phyloP scores from a whole-genome alignment of 495 filamentous ascomycete genomes.

The Talaromyces nanjingensis region DNA sequence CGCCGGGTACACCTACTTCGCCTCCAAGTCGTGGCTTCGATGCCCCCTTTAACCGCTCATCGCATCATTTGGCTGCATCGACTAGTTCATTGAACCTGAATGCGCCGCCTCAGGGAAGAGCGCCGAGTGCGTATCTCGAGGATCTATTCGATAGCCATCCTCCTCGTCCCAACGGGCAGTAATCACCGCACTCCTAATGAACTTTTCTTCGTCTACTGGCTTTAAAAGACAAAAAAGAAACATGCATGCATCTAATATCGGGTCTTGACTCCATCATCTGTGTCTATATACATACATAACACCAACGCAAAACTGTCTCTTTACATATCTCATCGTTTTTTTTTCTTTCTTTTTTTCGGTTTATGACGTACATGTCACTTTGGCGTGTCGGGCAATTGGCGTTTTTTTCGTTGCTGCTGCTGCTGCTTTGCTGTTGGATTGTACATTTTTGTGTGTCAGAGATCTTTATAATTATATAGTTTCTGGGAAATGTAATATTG shows the following conservation, averaged over 20 bases:
- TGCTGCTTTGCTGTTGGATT: not conserved
- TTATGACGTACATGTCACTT: not conserved
- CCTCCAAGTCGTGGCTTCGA: slow-evolving; percentile 31
- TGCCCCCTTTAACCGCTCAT: slow-evolving; percentile 19
- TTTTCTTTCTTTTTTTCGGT: not conserved
- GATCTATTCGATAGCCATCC: slow-evolving; percentile 75
- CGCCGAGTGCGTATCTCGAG: slow-evolving; percentile 88
- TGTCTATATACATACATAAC: not conserved
- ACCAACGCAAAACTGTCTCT: not conserved
- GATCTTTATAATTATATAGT: not conserved
- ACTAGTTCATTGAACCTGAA: slow-evolving; percentile 64
- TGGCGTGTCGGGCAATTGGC: not conserved
- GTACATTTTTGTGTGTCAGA: not conserved
- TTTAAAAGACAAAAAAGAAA: not conserved
- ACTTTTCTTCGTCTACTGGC: not conserved
- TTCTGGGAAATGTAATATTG: not conserved
- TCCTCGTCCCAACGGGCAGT: not conserved
- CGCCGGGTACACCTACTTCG: slow-evolving; percentile 61
- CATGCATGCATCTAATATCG: not conserved
- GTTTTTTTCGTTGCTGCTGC: not conserved
- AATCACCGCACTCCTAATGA: not conserved
- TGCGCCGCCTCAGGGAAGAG: slow-evolving; percentile 60
- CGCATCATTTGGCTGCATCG: slow-evolving; percentile 42
- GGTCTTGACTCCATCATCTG: not conserved
- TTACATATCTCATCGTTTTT: not conserved